phyloP scores from a whole-genome alignment of 345 rosid genomes.

The Theobroma cacao region DNA sequence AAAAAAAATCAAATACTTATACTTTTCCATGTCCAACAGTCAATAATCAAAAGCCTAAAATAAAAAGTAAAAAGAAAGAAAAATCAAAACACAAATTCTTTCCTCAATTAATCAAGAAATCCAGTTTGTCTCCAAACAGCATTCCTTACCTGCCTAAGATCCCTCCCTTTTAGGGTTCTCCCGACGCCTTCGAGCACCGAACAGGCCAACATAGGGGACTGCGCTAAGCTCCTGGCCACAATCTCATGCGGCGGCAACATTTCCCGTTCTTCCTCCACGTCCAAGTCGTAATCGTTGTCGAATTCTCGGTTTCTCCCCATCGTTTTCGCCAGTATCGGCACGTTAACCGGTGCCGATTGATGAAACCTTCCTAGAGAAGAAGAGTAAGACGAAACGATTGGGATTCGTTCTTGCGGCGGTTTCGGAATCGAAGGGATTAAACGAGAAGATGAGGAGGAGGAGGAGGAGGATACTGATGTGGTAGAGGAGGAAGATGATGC shows the following conservation, averaged over 20 bases:
- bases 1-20: constrained; percentile 9
- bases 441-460: constrained; percentile 50
- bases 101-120: constrained; percentile 56
- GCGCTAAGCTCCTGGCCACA: constrained; percentile 61
- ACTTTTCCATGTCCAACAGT: neutral
- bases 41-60: constrained; percentile 3
- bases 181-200: constrained; percentile 91
- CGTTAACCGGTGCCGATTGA: constrained; percentile 80
- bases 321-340: constrained; percentile 42
- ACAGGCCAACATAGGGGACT: constrained; percentile 52
- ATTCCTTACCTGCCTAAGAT: constrained; percentile 79
- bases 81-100: neutral
- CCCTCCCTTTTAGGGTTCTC: constrained; percentile 88
- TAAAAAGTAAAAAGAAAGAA: neutral
- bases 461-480: constrained; percentile 28
- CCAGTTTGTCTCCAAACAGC: constrained; percentile 81
- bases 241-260: constrained; percentile 93
- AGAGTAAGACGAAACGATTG: constrained; percentile 21
- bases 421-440: constrained; percentile 59
- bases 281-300: constrained; percentile 47
- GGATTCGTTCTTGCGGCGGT: constrained; percentile 62
- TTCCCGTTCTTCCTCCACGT: constrained; percentile 46
- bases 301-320: constrained; percentile 46
- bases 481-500: constrained; percentile 39
- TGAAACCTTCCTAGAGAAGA: constrained; percentile 37